Conservation (phyloP, 306 rosid species). For the Castanea sativa region DNA sequence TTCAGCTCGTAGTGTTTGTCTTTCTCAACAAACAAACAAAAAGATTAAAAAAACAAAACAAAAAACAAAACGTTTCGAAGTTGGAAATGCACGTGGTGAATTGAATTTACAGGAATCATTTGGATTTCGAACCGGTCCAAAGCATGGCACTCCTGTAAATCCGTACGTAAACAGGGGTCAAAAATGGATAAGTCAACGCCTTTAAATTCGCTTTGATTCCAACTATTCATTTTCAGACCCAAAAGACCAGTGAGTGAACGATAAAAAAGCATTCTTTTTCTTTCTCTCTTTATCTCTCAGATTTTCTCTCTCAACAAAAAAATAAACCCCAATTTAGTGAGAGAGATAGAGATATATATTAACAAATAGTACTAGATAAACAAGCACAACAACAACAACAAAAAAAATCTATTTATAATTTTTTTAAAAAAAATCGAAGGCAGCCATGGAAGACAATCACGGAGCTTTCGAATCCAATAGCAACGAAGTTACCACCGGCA, state of each 20-base stretch:
- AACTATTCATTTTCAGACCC: not conserved
- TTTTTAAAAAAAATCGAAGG: not conserved
- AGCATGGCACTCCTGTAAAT: conserved; percentile 32
- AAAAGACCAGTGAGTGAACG: too few relatives aligned
- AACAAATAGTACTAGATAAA: too few relatives aligned
- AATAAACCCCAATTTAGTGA: not conserved
- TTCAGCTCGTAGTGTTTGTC: too few relatives aligned
- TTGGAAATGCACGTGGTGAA: too few relatives aligned
- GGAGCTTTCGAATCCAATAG: conserved; percentile 44
- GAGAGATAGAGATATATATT: not conserved
- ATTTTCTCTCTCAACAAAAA: not conserved
- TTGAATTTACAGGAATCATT: too few relatives aligned
- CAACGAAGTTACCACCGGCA: conserved; percentile 19
- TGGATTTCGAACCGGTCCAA: too few relatives aligned
- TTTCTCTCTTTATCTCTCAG: not conserved
- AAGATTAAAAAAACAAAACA: too few relatives aligned
- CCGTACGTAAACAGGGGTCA: conserved; percentile 25
- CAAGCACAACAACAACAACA: too few relatives aligned
- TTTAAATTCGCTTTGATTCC: not conserved
- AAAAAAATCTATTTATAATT: not conserved
- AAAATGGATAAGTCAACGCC: conserved; percentile 34
- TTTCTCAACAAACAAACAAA: too few relatives aligned
- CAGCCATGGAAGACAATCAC: conserved; percentile 53
- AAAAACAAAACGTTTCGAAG: too few relatives aligned
- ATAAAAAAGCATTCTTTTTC: too few relatives aligned